Evolutionary conservation across 306 rosid genomes (phyloP).

Genomic region (Ochetophila trinervis): DNA sequence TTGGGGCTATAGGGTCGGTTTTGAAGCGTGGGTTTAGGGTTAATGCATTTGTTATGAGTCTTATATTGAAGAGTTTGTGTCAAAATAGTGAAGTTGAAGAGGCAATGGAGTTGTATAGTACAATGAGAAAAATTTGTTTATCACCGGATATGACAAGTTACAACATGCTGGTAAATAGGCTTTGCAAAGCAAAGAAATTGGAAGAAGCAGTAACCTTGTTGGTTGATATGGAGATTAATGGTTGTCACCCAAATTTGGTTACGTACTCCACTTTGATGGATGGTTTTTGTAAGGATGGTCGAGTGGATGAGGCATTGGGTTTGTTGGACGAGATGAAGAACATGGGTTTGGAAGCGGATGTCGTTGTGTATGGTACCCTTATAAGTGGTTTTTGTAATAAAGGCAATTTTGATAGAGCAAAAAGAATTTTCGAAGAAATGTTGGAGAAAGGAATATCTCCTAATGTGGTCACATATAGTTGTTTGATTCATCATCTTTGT

Average conservation of each 20-base stretch:
- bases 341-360: conserved; percentile 54
- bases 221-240: conserved; percentile 49
- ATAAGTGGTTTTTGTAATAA: conserved; percentile 52
- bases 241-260: conserved; percentile 42
- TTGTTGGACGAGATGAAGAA: conserved; percentile 65
- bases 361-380: conserved; percentile 46
- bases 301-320: conserved; percentile 46
- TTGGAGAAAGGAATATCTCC: conserved; percentile 53
- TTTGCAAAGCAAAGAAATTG: conserved; percentile 56
- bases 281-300: conserved; percentile 60
- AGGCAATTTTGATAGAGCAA: conserved; percentile 47
- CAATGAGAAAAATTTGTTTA: conserved; percentile 42
- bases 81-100: conserved; percentile 35
- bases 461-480: conserved; percentile 55
- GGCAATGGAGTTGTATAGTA: conserved; percentile 42
- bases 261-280: conserved; percentile 54
- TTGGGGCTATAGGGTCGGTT: conserved; percentile 57
- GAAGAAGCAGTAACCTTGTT: conserved; percentile 58
- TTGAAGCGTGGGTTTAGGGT: conserved; percentile 55
- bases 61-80: conserved; percentile 61
- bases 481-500: conserved; percentile 58
- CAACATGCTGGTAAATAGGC: conserved; percentile 55
- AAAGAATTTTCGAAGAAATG: conserved; percentile 61
- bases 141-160: conserved; percentile 48
- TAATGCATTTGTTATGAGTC: conserved; percentile 39